These are phyloP conservation scores for Monilinia polystroma DNA, from an alignment of 2,329 filamentous ascomycete species.

Conservation along the genomic window DNA sequence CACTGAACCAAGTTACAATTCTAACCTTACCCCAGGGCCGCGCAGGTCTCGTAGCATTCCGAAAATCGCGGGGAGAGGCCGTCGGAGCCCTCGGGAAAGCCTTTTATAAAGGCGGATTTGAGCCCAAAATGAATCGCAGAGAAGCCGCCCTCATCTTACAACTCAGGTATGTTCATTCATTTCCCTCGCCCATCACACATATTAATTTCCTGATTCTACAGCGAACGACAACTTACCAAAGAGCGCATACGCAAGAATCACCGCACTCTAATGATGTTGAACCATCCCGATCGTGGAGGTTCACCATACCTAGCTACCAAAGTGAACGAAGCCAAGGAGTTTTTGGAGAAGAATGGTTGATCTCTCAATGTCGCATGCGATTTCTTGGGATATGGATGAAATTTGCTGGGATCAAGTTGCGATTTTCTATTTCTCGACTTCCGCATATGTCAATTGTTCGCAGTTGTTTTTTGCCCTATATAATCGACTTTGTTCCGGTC, in stretches of 20 bases:
- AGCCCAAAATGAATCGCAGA: constrained; percentile 86
- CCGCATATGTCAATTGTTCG: background rate
- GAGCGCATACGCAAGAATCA: constrained; percentile 96
- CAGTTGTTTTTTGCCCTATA: background rate
- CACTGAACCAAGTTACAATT: background rate
- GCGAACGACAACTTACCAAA: constrained; percentile 83
- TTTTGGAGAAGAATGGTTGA: constrained; percentile 71
- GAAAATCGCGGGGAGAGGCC: constrained; percentile 72
- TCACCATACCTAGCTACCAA: constrained; percentile 97
- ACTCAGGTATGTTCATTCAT: constrained; percentile 64
- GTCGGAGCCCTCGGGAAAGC: constrained; percentile 80
- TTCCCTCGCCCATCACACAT: background rate
- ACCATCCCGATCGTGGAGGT: constrained; percentile 95
- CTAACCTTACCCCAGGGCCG: constrained; percentile 62
- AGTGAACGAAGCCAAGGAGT: constrained; percentile 97
- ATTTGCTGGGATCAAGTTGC: background rate
- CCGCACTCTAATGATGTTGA: constrained; percentile 91
- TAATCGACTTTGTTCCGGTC: background rate
- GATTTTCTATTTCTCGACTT: constrained; percentile 6
- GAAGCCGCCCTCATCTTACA: constrained; percentile 90
- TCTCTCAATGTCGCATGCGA: background rate
- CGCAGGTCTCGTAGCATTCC: constrained; percentile 84
- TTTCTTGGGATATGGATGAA: constrained; percentile 9
- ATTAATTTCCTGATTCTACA: constrained; percentile 42
- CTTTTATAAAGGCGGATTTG: constrained; percentile 99